Conservation (phyloP, 2,329 filamentous ascomycete genomes). For the Dichotomopilus funicola region DNA sequence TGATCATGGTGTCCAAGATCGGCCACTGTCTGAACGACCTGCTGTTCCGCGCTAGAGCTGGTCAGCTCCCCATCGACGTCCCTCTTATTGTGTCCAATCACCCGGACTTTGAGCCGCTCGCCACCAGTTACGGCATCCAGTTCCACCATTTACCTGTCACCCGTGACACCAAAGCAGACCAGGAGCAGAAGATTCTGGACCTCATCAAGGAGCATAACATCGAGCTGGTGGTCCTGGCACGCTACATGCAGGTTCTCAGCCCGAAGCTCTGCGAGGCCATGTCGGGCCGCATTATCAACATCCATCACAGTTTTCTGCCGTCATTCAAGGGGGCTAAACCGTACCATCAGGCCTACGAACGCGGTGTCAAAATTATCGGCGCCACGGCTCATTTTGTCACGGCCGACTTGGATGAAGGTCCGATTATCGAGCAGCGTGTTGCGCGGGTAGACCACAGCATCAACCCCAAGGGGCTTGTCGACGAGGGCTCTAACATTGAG, state of each 20-base stretch:
- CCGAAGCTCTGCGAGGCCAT: constrained; percentile 69
- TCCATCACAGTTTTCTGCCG: constrained; percentile 81
- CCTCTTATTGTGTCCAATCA: constrained; percentile 80
- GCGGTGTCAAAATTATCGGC: constrained; percentile 83
- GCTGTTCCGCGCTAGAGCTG: constrained; percentile 69
- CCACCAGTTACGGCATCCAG: constrained; percentile 65
- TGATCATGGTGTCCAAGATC: constrained; percentile 89
- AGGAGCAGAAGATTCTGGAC: constrained; percentile 65
- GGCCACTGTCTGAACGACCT: constrained; percentile 81
- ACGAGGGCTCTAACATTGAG: constrained; percentile 78
- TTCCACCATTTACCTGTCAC: constrained; percentile 78
- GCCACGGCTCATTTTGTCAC: constrained; percentile 84
- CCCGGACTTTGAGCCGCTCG: constrained; percentile 62
- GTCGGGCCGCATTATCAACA: constrained; percentile 86
- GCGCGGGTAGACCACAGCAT: constrained; percentile 69
- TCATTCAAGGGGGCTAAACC: constrained; percentile 84
- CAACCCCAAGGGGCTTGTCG: constrained; percentile 67
- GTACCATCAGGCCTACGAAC: constrained; percentile 81
- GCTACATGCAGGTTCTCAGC: constrained; percentile 83
- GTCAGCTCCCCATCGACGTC: constrained; percentile 68
- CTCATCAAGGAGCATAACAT: constrained; percentile 62
- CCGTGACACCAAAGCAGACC: constrained; percentile 67
- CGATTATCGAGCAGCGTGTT: constrained; percentile 82
- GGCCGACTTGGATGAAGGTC: constrained; percentile 76
- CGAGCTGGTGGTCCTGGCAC: constrained; percentile 73